Percentiles rank a stretch among this genome's conserved stretches.
Conservation (phyloP, 768 basidiomycete species). For the Suillus weaverae region DNA sequence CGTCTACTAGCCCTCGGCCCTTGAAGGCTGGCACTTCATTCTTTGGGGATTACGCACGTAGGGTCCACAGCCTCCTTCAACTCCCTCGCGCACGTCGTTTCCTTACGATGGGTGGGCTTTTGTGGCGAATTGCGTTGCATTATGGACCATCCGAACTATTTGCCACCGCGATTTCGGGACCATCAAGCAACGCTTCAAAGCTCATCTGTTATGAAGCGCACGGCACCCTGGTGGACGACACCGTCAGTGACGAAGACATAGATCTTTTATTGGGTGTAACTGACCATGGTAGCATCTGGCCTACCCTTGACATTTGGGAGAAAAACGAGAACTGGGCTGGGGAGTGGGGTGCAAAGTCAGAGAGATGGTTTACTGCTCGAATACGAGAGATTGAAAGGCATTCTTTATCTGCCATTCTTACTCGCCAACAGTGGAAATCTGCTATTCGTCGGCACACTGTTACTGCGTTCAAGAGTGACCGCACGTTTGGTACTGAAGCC, state of each 20-base stretch:
- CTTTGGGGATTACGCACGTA: background rate
- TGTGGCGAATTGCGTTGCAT: background rate
- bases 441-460: too few relatives aligned
- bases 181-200: background rate
- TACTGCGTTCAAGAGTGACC: too few relatives aligned
- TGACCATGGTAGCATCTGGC: background rate
- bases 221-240: background rate
- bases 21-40: background rate
- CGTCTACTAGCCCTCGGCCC: background rate
- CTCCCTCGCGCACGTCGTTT: background rate
- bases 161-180: background rate
- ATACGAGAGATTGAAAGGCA: too few relatives aligned
- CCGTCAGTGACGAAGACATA: background rate
- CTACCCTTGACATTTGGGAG: background rate
- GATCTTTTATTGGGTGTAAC: background rate
- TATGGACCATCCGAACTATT: background rate
- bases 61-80: background rate
- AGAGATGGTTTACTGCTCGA: too few relatives aligned
- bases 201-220: background rate
- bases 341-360: too few relatives aligned
- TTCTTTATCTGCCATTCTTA: too few relatives aligned
- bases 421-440: too few relatives aligned
- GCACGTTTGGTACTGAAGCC: too few relatives aligned
- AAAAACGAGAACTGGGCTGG: background rate
- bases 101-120: background rate